Percentiles rank a stretch among this genome's conserved stretches.
phyloP scores from a whole-genome alignment of 192 early-diverging fungal species.

The Rhizophagus sp. region DNA sequence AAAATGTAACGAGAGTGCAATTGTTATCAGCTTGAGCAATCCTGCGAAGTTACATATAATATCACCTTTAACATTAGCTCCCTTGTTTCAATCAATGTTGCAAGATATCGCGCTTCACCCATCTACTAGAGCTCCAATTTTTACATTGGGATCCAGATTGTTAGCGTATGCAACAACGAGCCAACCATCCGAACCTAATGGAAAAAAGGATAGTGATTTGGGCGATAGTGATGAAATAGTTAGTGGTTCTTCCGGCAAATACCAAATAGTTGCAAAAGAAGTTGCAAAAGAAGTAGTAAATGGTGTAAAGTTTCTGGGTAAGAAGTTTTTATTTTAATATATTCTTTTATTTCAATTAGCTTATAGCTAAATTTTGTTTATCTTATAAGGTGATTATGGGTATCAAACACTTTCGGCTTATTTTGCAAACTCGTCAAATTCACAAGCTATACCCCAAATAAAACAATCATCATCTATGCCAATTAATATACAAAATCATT shows the following conservation, averaged over 20 bases:
- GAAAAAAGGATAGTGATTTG: slow-evolving; percentile 42
- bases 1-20: slow-evolving; percentile 56
- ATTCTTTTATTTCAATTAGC: background rate
- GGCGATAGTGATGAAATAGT: slow-evolving; percentile 34
- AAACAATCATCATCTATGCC: slow-evolving; percentile 32
- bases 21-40: slow-evolving; percentile 45
- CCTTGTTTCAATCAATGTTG: slow-evolving; percentile 39
- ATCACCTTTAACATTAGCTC: slow-evolving; percentile 49
- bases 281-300: slow-evolving; percentile 79
- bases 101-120: slow-evolving; percentile 52
- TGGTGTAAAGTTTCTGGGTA: slow-evolving; percentile 74
- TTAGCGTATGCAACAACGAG: slow-evolving; percentile 71
- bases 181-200: slow-evolving; percentile 33
- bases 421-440: slow-evolving; percentile 30
- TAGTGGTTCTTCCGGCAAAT: slow-evolving; percentile 56
- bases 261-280: slow-evolving; percentile 49
- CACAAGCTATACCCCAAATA: slow-evolving; percentile 29
- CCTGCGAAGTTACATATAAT: slow-evolving; percentile 51
- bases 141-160: slow-evolving; percentile 65
- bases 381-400: slow-evolving; percentile 50
- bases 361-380: background rate
- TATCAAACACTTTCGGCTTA: slow-evolving; percentile 70
- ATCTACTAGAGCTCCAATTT: slow-evolving; percentile 41
- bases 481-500: slow-evolving; percentile 22
- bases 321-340: slow-evolving; percentile 3